Conservation (phyloP, 441 rosid genomes). For the Gossypium aridum region DNA sequence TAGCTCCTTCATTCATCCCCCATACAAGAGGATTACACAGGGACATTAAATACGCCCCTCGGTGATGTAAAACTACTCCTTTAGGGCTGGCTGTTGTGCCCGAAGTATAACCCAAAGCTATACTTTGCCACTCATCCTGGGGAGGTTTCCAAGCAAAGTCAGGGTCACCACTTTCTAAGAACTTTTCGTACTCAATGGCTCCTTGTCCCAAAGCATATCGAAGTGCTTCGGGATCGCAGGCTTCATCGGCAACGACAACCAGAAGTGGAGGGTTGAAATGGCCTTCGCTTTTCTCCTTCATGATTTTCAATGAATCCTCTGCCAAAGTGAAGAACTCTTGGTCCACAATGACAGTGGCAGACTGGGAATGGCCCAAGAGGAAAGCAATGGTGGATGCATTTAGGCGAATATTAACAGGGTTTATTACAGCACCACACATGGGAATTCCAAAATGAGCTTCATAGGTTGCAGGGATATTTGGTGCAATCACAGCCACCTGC, state of each 20-base stretch:
- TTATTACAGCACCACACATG: slow-evolving; percentile 86
- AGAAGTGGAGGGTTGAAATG: slow-evolving; percentile 54
- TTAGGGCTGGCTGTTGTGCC: slow-evolving; percentile 90
- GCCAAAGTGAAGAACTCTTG: slow-evolving; percentile 71
- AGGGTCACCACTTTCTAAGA: slow-evolving; percentile 64
- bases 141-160: slow-evolving; percentile 75
- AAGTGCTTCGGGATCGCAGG: slow-evolving; percentile 52
- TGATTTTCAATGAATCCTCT: slow-evolving; percentile 59
- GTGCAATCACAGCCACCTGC: slow-evolving; percentile 90
- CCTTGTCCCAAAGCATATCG: slow-evolving; percentile 54
- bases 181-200: slow-evolving; percentile 64
- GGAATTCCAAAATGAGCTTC: slow-evolving; percentile 97
- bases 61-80: slow-evolving; percentile 75
- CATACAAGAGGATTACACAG: slow-evolving; percentile 53
- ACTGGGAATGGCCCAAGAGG: slow-evolving; percentile 70
- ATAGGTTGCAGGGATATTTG: slow-evolving; percentile 73
- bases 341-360: slow-evolving; percentile 69
- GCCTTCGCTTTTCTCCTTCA: slow-evolving; percentile 40
- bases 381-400: slow-evolving; percentile 67
- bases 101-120: slow-evolving; percentile 80
- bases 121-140: slow-evolving; percentile 86
- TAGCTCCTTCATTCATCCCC: slow-evolving; percentile 74
- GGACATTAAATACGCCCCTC: slow-evolving; percentile 81
- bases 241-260: slow-evolving; percentile 65
- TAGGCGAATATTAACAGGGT: slow-evolving; percentile 66